These are phyloP conservation scores for Fusarium mangiferae DNA, from an alignment of 2,329 filamentous ascomycete genomes.

Conservation along the genomic window DNA sequence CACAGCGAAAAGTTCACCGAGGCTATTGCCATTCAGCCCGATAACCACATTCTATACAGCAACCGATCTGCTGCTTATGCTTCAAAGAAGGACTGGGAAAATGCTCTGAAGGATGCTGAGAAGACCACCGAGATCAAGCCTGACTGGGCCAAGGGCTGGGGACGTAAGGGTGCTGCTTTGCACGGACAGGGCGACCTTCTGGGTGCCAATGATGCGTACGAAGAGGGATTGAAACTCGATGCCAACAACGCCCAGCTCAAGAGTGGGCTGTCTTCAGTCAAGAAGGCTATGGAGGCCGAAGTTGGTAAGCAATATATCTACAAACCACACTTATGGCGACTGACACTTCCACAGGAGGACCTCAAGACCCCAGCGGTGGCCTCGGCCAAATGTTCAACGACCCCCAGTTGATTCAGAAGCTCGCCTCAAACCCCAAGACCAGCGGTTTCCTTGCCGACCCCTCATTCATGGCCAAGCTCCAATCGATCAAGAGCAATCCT, in stretches of 20 bases:
- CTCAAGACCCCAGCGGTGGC: constrained; percentile 74
- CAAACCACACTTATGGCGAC: background rate
- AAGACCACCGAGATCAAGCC: constrained; percentile 96
- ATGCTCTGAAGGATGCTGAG: constrained; percentile 87
- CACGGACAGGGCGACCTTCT: constrained; percentile 89
- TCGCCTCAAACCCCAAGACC: constrained; percentile 95
- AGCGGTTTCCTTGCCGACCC: constrained; percentile 81
- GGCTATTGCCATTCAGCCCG: constrained; percentile 87
- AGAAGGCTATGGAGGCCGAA: constrained; percentile 82
- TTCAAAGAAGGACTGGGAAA: constrained; percentile 87
- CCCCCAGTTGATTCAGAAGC: constrained; percentile 87
- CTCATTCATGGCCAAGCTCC: constrained; percentile 89
- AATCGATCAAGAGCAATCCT: constrained; percentile 83
- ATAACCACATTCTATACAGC: constrained; percentile 97
- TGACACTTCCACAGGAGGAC: constrained; percentile 41
- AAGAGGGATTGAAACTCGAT: constrained; percentile 93
- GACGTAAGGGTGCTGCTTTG: constrained; percentile 88
- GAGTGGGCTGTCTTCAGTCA: constrained; percentile 83
- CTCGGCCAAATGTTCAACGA: constrained; percentile 96
- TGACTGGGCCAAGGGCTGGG: constrained; percentile 98
- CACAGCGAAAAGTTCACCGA: constrained; percentile 90
- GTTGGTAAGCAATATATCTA: constrained; percentile 43
- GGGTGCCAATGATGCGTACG: constrained; percentile 88
- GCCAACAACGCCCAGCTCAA: constrained; percentile 92
- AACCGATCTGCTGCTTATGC: constrained; percentile 91